These are phyloP conservation scores for Dactylellina leptospora DNA, from an alignment of 2,329 filamentous ascomycete species.

Conservation along the genomic window DNA sequence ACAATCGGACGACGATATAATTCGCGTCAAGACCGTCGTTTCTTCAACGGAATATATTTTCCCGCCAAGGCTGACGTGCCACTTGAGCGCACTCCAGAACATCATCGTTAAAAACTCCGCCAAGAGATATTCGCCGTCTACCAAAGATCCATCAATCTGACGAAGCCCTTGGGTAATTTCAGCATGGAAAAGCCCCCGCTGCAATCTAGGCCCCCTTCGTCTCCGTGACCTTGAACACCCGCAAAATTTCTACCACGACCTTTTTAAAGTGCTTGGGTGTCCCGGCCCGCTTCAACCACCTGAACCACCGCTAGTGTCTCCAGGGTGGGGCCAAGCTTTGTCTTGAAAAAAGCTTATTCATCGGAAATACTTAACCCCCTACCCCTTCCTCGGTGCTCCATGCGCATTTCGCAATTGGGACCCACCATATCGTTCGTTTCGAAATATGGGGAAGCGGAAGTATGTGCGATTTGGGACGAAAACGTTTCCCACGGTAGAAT, in stretches of 20 bases:
- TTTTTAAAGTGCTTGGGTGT: neutral
- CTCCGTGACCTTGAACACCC: neutral
- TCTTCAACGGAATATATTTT: no score
- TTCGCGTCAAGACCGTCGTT: no score
- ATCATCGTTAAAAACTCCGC: no score
- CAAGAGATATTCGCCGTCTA: neutral
- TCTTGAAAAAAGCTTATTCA: conserved; percentile 29
- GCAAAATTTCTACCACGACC: neutral
- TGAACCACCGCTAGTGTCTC: conserved; percentile 16
- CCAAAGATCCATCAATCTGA: neutral
- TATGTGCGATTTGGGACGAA: no score
- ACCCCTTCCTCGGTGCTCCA: neutral
- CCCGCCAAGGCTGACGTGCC: no score
- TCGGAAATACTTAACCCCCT: no score
- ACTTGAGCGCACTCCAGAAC: no score
- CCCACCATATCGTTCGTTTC: conserved; percentile 4
- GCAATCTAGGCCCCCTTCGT: neutral
- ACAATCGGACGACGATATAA: no score
- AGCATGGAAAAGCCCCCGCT: neutral
- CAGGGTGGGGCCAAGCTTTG: conserved; percentile 5
- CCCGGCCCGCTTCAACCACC: conserved; percentile 20
- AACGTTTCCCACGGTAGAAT: conserved; percentile 15
- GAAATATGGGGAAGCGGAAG: conserved; percentile 15
- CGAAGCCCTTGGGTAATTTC: no score
- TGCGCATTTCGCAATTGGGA: neutral